Evolutionary conservation across 257 asterid genomes (phyloP), one percentile per base, ranked within the genome.

Genomic region (Plectranthus barbatus): DNA sequence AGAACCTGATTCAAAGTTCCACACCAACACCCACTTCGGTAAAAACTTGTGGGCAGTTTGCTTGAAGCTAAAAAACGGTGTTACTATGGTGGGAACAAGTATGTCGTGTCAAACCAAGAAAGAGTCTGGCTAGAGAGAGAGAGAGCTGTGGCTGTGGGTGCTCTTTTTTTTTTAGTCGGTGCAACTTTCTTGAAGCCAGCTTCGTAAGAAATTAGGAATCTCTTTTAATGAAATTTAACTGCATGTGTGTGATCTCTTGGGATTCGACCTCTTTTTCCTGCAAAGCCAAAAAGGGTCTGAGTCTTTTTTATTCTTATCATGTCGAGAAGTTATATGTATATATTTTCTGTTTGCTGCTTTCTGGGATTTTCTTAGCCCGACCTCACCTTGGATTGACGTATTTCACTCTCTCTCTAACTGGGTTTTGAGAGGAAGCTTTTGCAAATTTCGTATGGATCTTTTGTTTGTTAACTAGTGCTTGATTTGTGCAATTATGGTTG

Each of bases 141-240:
- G 71, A 64, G 57, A 61, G 73, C 74, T 65, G 68, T 65, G 68
- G 72, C 66, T 76, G n/a, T n/a, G n/a, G n/a, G n/a, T n/a, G n/a
- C n/a, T n/a, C n/a, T 48, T 65, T 21, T 41, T 62, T 62, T 21
- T 46, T 73, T 29, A 33, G 70, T 39, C 56, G 66, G 50, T 78
- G 69, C 88, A 76, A 95, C 91, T 89, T 90, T 76, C 77, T 73
- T 44, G 63, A 73, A 71, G 79, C 19, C 79, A 84, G 86, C 90
- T 88, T 60, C 1, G 60, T 42, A 31, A 44, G 49, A 69, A 36
- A 36, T 40, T 19, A 19, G 20, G 34, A 47, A 68, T 65, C 33
- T 65, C 31, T 62, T 62, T 14, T 60, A 45, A 14, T 21, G 23
- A 21, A n/a, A 57, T 63, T 54, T 72, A 49, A 62, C 62, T 61